Conservation (phyloP, 2,329 filamentous ascomycete species). For the Lecanoromycetidae sp. region DNA sequence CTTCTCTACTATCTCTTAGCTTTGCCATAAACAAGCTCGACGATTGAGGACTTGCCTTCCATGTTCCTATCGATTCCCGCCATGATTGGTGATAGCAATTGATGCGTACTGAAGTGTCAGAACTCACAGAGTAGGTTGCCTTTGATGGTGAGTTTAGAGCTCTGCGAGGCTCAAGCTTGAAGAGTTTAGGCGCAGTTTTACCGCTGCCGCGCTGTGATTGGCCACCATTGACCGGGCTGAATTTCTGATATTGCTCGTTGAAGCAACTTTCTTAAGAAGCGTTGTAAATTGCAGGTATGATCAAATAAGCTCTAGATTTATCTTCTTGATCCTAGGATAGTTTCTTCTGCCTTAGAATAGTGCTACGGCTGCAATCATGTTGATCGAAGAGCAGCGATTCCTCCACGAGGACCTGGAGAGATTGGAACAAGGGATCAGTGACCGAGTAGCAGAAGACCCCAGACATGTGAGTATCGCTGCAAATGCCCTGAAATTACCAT, state of each 20-base stretch:
- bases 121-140: background rate
- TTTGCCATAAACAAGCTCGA: constrained; percentile 13
- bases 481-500: background rate
- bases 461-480: constrained; percentile 53
- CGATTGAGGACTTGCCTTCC: constrained; percentile 41
- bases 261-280: no score
- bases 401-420: constrained; percentile 95
- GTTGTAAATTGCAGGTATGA: no score
- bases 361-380: constrained; percentile 45
- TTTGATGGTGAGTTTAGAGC: background rate
- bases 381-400: constrained; percentile 85
- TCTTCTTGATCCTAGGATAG: no score
- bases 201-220: constrained; percentile 6
- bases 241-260: no score
- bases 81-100: constrained; percentile 47
- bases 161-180: background rate
- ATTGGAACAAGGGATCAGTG: constrained; percentile 83
- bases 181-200: constrained; percentile 1
- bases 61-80: constrained; percentile 82
- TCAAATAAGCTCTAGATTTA: no score
- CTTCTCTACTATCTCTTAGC: constrained; percentile 46
- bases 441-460: constrained; percentile 78
- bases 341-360: no score
- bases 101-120: background rate
- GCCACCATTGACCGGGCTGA: background rate